A percentile compares a stretch with the other conserved stretches of the same genome.
Evolutionary conservation across 1,139 yeast genomes (phyloP).

Genomic region (Blastobotrys aristatus): DNA sequence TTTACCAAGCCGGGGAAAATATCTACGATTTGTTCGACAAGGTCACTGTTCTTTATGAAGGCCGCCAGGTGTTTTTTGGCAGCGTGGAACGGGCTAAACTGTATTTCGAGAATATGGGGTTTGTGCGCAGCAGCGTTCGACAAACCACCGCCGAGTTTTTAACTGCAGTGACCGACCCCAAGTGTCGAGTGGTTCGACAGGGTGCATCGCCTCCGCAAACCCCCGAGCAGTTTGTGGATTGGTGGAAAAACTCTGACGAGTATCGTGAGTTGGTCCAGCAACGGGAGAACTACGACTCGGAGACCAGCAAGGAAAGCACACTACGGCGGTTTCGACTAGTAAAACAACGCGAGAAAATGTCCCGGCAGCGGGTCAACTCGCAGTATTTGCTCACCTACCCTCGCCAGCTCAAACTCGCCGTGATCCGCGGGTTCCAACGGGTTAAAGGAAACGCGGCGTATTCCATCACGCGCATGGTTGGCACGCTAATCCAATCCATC

Average conservation of each 20-base stretch:
- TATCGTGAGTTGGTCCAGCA: constrained; percentile 27
- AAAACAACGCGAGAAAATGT: constrained; percentile 23
- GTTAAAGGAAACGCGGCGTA: constrained; percentile 50
- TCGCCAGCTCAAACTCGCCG: constrained; percentile 33
- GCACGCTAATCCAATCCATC: constrained; percentile 47
- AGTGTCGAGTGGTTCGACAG: constrained; percentile 38
- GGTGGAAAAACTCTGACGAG: constrained; percentile 51
- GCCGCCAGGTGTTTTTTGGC: constrained; percentile 55
- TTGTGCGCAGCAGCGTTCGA: constrained; percentile 50
- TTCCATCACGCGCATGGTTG: constrained; percentile 44
- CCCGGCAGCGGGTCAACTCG: constrained; percentile 30
- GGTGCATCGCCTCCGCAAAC: constrained; percentile 45
- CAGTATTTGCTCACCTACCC: constrained; percentile 35
- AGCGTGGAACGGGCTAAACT: constrained; percentile 45
- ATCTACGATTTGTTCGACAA: constrained; percentile 57
- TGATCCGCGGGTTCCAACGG: constrained; percentile 50
- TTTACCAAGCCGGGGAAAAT: constrained; percentile 62
- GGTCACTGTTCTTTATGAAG: constrained; percentile 52
- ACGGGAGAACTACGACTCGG: background rate
- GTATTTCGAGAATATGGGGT: constrained; percentile 57
- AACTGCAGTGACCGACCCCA: constrained; percentile 59
- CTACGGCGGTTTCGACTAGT: constrained; percentile 28
- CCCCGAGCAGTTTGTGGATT: constrained; percentile 49
- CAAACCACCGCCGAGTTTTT: constrained; percentile 55
- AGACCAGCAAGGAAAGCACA: constrained; percentile 1